Percentiles rank a stretch among this genome's conserved stretches.
These are phyloP conservation scores for Cercospora sojina DNA, from an alignment of 2,329 filamentous ascomycete species.

Conservation along the genomic window DNA sequence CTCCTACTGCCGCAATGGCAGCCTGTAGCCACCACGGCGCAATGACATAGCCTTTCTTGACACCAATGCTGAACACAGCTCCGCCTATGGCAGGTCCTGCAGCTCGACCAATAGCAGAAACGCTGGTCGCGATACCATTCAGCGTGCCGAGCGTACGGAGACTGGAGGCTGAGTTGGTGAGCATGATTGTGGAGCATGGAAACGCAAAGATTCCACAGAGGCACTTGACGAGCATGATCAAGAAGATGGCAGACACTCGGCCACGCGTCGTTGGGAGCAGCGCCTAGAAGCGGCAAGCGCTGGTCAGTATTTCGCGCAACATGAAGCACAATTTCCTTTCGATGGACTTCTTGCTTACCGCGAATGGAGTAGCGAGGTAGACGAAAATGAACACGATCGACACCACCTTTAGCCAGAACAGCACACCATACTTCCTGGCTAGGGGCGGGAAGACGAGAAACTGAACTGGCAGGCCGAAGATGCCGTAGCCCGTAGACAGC, in stretches of 20 bases:
- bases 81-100: conserved; percentile 74
- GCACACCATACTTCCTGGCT: conserved; percentile 69
- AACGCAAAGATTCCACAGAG: conserved; percentile 80
- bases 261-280: conserved; percentile 53
- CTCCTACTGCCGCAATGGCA: conserved; percentile 61
- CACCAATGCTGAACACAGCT: conserved; percentile 70
- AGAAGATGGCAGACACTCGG: conserved; percentile 62
- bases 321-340: neutral
- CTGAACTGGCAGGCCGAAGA: conserved; percentile 77
- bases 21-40: conserved; percentile 80
- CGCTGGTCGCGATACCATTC: conserved; percentile 84
- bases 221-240: conserved; percentile 71
- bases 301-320: neutral
- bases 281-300: conserved; percentile 38
- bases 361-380: conserved; percentile 81
- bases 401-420: conserved; percentile 70
- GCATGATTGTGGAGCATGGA: conserved; percentile 82
- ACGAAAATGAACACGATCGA: conserved; percentile 65
- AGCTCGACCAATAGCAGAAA: conserved; percentile 77
- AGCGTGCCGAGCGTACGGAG: conserved; percentile 78
- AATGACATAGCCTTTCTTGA: conserved; percentile 72
- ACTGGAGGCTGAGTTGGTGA: conserved; percentile 81
- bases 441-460: conserved; percentile 80
- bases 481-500: conserved; percentile 79
- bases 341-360: conserved; percentile 33